Conservation (phyloP, 306 rosid species). For the Ormosia emarginata region DNA sequence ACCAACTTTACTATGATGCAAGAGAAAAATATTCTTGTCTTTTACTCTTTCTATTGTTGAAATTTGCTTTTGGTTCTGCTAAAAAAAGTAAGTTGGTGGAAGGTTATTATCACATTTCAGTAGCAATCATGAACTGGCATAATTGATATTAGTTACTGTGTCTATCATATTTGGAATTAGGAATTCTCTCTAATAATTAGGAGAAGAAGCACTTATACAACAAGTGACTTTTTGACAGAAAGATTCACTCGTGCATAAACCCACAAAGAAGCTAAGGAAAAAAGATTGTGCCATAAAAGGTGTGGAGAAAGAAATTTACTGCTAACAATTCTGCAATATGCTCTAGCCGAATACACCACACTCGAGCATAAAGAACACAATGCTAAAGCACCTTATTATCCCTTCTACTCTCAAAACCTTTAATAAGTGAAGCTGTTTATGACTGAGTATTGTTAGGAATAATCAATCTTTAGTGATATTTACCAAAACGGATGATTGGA, state of each 20-base stretch:
- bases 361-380: neutral
- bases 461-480: neutral
- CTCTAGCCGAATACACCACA: neutral
- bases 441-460: neutral
- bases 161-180: neutral
- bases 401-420: neutral
- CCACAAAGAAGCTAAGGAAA: neutral
- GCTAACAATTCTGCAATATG: neutral
- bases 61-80: slow-evolving; percentile 22
- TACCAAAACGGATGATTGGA: neutral
- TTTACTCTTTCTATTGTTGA: slow-evolving; percentile 10
- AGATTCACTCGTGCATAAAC: neutral
- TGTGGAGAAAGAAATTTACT: neutral
- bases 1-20: slow-evolving; percentile 1
- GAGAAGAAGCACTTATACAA: neutral
- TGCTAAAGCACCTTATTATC: neutral
- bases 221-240: neutral
- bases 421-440: neutral
- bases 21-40: slow-evolving; percentile 12
- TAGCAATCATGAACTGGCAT: slow-evolving; percentile 6
- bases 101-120: slow-evolving; percentile 17
- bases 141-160: slow-evolving; percentile 1
- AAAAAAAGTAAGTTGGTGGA: slow-evolving; percentile 15
- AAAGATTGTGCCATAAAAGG: neutral
- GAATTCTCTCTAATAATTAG: neutral